Evolutionary conservation across 768 basidiomycete species (phyloP).

Genomic region (Mycena belliarum): DNA sequence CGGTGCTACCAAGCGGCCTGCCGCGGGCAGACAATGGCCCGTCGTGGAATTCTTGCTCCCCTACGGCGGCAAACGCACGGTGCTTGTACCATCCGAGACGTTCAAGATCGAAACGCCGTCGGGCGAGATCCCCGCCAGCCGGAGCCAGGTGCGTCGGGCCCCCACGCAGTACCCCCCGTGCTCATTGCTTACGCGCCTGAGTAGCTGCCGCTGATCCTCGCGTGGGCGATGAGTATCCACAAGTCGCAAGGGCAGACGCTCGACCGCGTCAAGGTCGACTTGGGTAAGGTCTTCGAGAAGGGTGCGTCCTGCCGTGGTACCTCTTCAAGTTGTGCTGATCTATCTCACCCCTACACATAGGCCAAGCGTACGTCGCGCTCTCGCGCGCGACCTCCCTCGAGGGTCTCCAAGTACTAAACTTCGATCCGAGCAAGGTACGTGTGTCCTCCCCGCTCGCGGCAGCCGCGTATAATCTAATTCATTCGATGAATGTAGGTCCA

Average conservation of each 20-base stretch:
- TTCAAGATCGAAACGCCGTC: conserved; percentile 91
- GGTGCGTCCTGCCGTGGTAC: conserved; percentile 41
- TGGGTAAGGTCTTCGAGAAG: conserved; percentile 91
- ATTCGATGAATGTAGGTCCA: conserved; percentile 56
- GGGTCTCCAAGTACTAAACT: conserved; percentile 83
- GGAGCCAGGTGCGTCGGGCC: conserved; percentile 67
- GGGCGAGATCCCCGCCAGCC: conserved; percentile 78
- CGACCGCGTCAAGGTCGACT: conserved; percentile 91
- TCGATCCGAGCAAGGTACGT: conserved; percentile 70
- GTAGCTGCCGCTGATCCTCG: conserved; percentile 82
- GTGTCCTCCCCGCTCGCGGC: background rate
- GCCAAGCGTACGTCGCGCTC: conserved; percentile 89
- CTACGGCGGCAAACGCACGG: conserved; percentile 51
- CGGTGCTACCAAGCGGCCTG: background rate
- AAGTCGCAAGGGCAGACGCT: conserved; percentile 98
- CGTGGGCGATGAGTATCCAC: conserved; percentile 99
- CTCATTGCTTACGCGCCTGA: background rate
- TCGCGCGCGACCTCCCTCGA: conserved; percentile 87
- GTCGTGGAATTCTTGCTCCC: conserved; percentile 76
- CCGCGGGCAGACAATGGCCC: conserved; percentile 42
- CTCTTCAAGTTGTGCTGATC: background rate
- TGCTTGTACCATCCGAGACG: conserved; percentile 64
- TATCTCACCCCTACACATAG: conserved; percentile 36
- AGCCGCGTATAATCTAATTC: background rate
- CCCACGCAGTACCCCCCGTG: background rate